phyloP scores from a whole-genome alignment of 2,329 filamentous ascomycete genomes.

The Sclerotinia nivalis region DNA sequence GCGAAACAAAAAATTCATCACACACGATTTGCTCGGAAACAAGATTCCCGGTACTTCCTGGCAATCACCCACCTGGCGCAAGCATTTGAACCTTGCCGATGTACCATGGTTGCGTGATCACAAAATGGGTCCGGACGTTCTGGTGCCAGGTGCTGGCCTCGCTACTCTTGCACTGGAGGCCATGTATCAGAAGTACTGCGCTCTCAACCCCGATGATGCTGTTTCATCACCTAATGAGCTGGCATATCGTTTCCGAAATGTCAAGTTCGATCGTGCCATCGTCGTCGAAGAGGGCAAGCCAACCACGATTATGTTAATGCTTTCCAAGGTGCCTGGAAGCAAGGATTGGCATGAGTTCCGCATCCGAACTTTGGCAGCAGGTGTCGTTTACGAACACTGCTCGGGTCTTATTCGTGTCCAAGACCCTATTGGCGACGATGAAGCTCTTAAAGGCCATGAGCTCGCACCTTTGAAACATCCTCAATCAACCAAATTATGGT shows the following conservation, averaged over 20 bases:
- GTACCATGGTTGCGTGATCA: constrained; percentile 56
- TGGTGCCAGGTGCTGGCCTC: constrained; percentile 26
- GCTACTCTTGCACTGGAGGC: constrained; percentile 31
- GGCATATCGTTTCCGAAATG: constrained; percentile 16
- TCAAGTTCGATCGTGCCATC: constrained; percentile 24
- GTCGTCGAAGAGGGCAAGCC: constrained; percentile 11
- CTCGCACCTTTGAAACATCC: constrained; percentile 14
- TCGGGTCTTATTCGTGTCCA: constrained; percentile 1
- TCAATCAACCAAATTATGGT: constrained; percentile 5
- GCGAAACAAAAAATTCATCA: constrained; percentile 48
- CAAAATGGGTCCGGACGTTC: constrained; percentile 50
- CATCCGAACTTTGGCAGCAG: constrained; percentile 2
- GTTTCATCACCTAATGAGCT: constrained; percentile 4
- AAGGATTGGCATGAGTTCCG: constrained; percentile 18
- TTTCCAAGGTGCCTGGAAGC: background rate
- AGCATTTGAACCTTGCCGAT: constrained; percentile 42
- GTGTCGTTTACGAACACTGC: constrained; percentile 12
- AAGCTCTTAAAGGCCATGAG: background rate
- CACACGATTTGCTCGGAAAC: constrained; percentile 53
- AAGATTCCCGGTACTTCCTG: constrained; percentile 28
- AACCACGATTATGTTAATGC: background rate
- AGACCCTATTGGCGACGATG: constrained; percentile 7
- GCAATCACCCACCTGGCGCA: constrained; percentile 37
- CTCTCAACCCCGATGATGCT: background rate
- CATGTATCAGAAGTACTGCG: constrained; percentile 23